Evolutionary conservation across 2,329 filamentous ascomycete species (phyloP), one percentile per base, ranked within the genome.

Genomic region (Chaetothyriales sp.): DNA sequence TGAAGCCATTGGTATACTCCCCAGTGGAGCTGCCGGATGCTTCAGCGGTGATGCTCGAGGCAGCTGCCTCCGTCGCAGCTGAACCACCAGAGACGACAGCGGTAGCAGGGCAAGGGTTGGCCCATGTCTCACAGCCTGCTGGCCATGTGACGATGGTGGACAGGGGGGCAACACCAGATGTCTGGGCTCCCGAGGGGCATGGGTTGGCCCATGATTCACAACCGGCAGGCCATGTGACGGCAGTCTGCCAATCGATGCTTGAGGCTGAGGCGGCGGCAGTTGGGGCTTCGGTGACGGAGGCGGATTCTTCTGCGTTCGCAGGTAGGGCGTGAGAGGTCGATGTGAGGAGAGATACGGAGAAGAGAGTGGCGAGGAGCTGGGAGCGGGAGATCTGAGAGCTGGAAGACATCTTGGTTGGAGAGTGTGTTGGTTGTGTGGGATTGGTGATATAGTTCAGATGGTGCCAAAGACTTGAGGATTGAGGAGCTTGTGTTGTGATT

Each of bases 1-100:
- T 73, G 53, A 64, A 63, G 12, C 65, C 65, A 64, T 74, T 73
- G 18, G 60, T 60, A 66, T 73, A 67, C 10, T 45, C 22, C 9
- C n/a, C 10, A 15, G 18, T n/a, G n/a, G 43, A 45, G 43, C 43
- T 45, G n/a, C 43, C 12, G 5, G 32, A 39, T 25, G 22, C 3
- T 39, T 39, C 32, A 12, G 28, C 28, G 2, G 28, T 32, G 28
- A 32, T 32, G 28, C 28, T 10, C 10, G 28, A 32, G 2, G 7
- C 4, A 10, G 28, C 7, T 32, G 5, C 28, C 8, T 10, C 12
- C 2, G 32, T 39, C 10, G 43, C 22, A 6, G 10, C 5, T 20
- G 43, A 12, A 20, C 8, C n/a, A 10, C 10, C 43, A 18, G 19
- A 20, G n/a, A 45, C 15, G 43, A 45, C 12, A n/a, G 43, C 43